Evolutionary conservation across 1,139 yeast species (phyloP).

Genomic region (Pichia sp.): DNA sequence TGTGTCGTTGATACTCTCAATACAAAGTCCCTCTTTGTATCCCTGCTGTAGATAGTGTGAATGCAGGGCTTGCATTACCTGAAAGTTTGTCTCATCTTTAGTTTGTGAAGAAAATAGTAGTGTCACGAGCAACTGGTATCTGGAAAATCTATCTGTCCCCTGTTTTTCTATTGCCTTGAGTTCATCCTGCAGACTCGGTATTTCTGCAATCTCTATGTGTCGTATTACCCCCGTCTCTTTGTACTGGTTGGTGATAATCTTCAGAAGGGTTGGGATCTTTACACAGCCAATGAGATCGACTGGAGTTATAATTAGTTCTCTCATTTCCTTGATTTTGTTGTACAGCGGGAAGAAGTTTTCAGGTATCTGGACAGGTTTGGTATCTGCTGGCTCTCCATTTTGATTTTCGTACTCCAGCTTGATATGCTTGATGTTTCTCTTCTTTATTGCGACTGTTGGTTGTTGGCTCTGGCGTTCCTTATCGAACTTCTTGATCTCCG

Average conservation of each 20-base stretch:
- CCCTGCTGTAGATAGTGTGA: slow-evolving; percentile 36
- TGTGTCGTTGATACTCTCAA: slow-evolving; percentile 44
- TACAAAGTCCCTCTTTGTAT: slow-evolving; percentile 38
- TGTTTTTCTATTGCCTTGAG: not conserved
- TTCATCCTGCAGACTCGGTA: slow-evolving; percentile 1
- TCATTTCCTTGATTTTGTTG: slow-evolving; percentile 59
- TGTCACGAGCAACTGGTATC: slow-evolving; percentile 74
- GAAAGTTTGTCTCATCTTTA: slow-evolving; percentile 78
- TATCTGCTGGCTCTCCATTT: not conserved
- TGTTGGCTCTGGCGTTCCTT: not conserved
- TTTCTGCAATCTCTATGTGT: slow-evolving; percentile 10
- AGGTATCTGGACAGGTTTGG: slow-evolving; percentile 32
- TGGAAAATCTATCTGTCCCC: slow-evolving; percentile 26
- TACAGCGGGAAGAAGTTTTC: slow-evolving; percentile 53
- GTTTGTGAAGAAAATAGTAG: slow-evolving; percentile 91
- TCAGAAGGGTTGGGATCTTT: slow-evolving; percentile 52
- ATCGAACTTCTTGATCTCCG: slow-evolving; percentile 11
- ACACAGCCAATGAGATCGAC: slow-evolving; percentile 92
- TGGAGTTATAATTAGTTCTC: slow-evolving; percentile 63
- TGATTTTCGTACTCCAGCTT: slow-evolving; percentile 11
- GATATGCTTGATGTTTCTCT: slow-evolving; percentile 7
- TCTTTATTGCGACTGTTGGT: not conserved
- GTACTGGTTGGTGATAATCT: slow-evolving; percentile 21
- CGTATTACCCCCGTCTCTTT: slow-evolving; percentile 1
- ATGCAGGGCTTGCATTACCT: slow-evolving; percentile 65